phyloP scores from a whole-genome alignment of 495 filamentous ascomycete species.

The Xylaria acuta region DNA sequence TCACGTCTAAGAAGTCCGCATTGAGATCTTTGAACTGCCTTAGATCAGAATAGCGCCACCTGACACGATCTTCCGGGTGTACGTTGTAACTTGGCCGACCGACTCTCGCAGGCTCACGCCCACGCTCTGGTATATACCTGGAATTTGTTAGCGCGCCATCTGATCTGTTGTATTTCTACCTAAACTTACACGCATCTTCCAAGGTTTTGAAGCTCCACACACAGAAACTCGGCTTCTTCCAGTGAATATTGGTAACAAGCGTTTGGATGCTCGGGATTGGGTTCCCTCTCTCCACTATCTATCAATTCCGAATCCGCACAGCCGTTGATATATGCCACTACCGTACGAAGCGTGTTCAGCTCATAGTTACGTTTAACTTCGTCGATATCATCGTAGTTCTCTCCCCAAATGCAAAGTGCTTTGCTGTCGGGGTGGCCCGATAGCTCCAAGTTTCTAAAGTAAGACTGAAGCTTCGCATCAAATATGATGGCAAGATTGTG shows the following conservation, averaged over 20 bases:
- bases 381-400: conserved; percentile 10
- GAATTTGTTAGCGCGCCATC: conserved; percentile 23
- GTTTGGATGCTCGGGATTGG: conserved; percentile 33
- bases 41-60: conserved; percentile 31
- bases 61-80: conserved; percentile 38
- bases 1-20: conserved; percentile 7
- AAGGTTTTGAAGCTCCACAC: neutral
- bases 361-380: neutral
- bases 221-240: conserved; percentile 24
- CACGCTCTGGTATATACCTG: conserved; percentile 20
- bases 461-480: conserved; percentile 35
- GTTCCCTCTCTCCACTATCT: conserved; percentile 1
- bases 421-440: conserved; percentile 23
- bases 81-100: conserved; percentile 31
- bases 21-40: neutral
- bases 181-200: conserved; percentile 36
- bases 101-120: conserved; percentile 18
- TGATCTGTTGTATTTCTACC: neutral
- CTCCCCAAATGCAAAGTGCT: conserved; percentile 24
- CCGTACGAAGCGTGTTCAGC: conserved; percentile 19
- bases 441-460: conserved; percentile 25
- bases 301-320: conserved; percentile 21
- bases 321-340: conserved; percentile 38
- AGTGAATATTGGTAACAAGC: conserved; percentile 35
- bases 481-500: conserved; percentile 36